These are phyloP conservation scores for Castanea crenata DNA, from an alignment of 306 rosid genomes.

Conservation along the genomic window DNA sequence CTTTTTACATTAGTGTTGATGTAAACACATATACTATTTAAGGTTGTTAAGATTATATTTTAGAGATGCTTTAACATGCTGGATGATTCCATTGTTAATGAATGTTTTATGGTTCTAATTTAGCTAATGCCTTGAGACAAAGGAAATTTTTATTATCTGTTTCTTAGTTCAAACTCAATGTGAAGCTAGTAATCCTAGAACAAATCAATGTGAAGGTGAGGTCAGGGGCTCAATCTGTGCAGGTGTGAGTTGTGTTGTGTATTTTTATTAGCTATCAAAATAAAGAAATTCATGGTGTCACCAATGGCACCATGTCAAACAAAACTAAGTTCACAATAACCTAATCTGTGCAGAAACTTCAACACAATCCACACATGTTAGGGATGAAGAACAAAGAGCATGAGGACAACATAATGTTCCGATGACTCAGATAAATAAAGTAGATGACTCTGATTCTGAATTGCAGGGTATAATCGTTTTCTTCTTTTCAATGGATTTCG, in stretches of 20 bases:
- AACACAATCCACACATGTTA: conserved; percentile 61
- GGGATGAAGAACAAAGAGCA: conserved; percentile 64
- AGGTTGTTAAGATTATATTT: conserved; percentile 36
- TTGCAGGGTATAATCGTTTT: conserved; percentile 58
- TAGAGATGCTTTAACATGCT: neutral
- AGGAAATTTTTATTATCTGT: neutral
- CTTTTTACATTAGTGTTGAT: neutral
- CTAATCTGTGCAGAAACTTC: conserved; percentile 61
- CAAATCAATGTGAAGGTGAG: neutral
- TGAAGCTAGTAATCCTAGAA: neutral
- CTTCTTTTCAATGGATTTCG: neutral
- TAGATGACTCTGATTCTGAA: conserved; percentile 62
- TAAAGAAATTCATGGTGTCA: neutral
- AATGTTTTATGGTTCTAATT: neutral
- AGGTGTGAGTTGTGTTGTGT: neutral
- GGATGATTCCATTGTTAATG: conserved; percentile 1
- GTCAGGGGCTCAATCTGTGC: neutral
- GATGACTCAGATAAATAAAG: conserved; percentile 51
- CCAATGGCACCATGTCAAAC: neutral
- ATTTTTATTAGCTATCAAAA: neutral
- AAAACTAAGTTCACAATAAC: conserved; percentile 20
- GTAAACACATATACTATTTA: conserved; percentile 30
- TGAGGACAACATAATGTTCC: conserved; percentile 56
- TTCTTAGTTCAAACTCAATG: neutral
- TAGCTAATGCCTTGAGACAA: neutral